Evolutionary conservation across 1,284 basidiomycete genomes (phyloP).

Genomic region (Fomitiporia mediterranea): DNA sequence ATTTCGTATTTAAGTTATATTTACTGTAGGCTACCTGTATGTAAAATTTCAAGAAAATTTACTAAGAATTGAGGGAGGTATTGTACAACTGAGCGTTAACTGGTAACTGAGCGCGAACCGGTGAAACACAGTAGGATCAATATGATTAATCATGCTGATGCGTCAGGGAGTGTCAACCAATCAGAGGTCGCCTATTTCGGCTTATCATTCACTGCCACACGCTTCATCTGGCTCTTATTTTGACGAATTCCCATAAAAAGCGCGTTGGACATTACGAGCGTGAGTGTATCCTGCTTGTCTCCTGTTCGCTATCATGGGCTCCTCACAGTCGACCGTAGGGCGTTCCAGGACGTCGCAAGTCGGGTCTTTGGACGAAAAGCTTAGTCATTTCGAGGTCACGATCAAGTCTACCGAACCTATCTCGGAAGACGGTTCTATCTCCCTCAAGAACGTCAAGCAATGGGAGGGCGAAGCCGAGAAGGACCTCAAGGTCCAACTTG

Average conservation of each 20-base stretch:
- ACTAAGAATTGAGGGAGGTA: too few species aligned
- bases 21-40: too few species aligned
- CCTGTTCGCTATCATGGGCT: constrained; percentile 43
- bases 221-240: background rate
- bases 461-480: constrained; percentile 62
- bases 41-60: too few species aligned
- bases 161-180: background rate
- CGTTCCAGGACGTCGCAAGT: constrained; percentile 20
- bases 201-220: constrained; percentile 1
- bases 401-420: constrained; percentile 24
- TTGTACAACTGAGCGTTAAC: too few species aligned
- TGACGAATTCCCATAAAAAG: background rate
- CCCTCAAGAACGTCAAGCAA: constrained; percentile 48
- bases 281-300: background rate
- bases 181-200: constrained; percentile 7
- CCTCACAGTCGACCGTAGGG: constrained; percentile 41
- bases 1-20: too few species aligned
- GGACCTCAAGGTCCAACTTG: constrained; percentile 67
- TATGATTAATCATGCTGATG: too few species aligned
- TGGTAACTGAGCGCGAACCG: too few species aligned
- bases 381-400: constrained; percentile 22
- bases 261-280: background rate
- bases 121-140: too few species aligned
- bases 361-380: constrained; percentile 33
- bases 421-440: constrained; percentile 52